A percentile compares a stretch with the other conserved stretches of the same genome.
These are phyloP conservation scores for Trypanosoma rangeli DNA, from an alignment of 208 protist genomes.

Conservation along the genomic window DNA sequence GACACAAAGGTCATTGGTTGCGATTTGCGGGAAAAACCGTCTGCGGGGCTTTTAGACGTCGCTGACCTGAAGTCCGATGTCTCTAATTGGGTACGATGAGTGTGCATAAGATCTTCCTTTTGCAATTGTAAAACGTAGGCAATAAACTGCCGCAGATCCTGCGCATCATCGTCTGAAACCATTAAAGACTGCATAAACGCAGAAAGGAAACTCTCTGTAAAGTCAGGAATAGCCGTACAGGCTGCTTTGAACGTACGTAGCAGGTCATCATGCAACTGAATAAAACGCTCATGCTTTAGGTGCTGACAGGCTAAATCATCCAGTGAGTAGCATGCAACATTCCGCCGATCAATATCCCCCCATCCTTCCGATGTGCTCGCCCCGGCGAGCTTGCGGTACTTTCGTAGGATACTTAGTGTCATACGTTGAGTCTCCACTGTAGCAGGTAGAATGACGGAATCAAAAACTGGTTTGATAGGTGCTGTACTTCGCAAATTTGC, in stretches of 20 bases:
- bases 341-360: constrained; percentile 14
- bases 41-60: not conserved
- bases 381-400: constrained; percentile 28
- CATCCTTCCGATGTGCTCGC: constrained; percentile 21
- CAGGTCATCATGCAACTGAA: constrained; percentile 31
- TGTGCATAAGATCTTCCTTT: constrained; percentile 26
- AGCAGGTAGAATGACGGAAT: constrained; percentile 30
- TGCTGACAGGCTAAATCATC: constrained; percentile 24
- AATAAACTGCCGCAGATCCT: constrained; percentile 17
- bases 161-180: constrained; percentile 15
- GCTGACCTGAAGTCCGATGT: constrained; percentile 3
- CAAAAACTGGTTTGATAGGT: constrained; percentile 25
- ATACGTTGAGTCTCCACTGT: constrained; percentile 25
- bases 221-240: constrained; percentile 26
- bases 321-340: constrained; percentile 18
- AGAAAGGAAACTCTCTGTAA: constrained; percentile 20
- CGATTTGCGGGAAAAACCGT: not conserved
- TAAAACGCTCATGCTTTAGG: constrained; percentile 28
- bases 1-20: constrained; percentile 1
- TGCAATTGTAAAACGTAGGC: constrained; percentile 27
- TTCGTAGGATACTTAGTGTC: constrained; percentile 24
- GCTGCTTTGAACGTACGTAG: constrained; percentile 26
- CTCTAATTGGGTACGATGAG: constrained; percentile 21
- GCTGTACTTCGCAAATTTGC: not conserved
- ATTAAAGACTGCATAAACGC: constrained; percentile 25